Evolutionary conservation across 768 basidiomycete genomes (phyloP).

Genomic region (Mycena capillaripes): DNA sequence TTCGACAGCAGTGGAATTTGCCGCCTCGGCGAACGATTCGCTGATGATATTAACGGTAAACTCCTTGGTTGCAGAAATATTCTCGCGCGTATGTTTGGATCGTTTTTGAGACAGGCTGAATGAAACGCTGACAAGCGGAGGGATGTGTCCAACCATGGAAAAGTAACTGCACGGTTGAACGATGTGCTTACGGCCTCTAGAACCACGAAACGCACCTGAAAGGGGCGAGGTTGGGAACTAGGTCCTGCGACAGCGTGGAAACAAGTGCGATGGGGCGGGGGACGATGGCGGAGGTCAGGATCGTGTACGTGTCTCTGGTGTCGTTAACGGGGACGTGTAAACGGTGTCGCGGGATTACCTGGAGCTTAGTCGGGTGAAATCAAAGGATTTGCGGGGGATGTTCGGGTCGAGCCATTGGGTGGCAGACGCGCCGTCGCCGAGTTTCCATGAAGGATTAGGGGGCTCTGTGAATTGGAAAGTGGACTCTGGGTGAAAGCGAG

Average conservation of each 20-base stretch:
- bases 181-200: background rate
- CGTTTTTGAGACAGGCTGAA: slow-evolving; percentile 60
- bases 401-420: slow-evolving; percentile 36
- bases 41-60: slow-evolving; percentile 84
- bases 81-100: slow-evolving; percentile 74
- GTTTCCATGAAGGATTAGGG: slow-evolving; percentile 59
- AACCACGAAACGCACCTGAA: slow-evolving; percentile 63
- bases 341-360: slow-evolving; percentile 38
- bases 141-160: slow-evolving; percentile 76
- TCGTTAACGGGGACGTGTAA: background rate
- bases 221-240: slow-evolving; percentile 72
- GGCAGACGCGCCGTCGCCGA: slow-evolving; percentile 50
- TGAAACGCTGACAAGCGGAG: slow-evolving; percentile 75
- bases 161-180: slow-evolving; percentile 60
- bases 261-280: slow-evolving; percentile 81
- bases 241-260: slow-evolving; percentile 67
- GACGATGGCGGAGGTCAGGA: slow-evolving; percentile 70
- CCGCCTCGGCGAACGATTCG: slow-evolving; percentile 71
- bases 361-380: slow-evolving; percentile 49
- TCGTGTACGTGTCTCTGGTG: slow-evolving; percentile 57
- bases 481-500: slow-evolving; percentile 20
- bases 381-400: slow-evolving; percentile 55
- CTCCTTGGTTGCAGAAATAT: slow-evolving; percentile 73
- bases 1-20: slow-evolving; percentile 69
- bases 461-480: slow-evolving; percentile 52